These are phyloP conservation scores for Fusarium fujikuroi DNA, from an alignment of 2,329 filamentous ascomycete genomes.

Conservation along the genomic window DNA sequence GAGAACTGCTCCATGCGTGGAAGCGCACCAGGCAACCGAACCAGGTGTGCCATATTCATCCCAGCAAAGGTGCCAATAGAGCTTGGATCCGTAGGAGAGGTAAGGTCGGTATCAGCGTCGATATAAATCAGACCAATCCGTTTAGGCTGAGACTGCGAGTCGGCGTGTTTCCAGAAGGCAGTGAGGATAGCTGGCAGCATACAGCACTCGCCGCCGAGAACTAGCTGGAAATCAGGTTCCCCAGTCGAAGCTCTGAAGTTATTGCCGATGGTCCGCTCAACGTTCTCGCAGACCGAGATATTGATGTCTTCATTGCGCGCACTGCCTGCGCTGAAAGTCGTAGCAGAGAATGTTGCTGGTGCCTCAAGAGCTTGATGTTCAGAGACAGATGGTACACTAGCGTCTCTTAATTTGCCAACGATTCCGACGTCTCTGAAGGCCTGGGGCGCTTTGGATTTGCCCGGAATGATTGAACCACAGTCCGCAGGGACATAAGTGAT, in stretches of 20 bases:
- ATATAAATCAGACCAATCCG: slow-evolving; percentile 39
- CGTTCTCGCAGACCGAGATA: slow-evolving; percentile 24
- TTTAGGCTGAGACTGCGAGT: background rate
- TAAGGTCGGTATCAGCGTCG: slow-evolving; percentile 37
- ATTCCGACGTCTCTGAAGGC: slow-evolving; percentile 31
- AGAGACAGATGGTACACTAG: background rate
- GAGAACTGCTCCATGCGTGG: slow-evolving; percentile 31
- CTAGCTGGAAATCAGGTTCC: slow-evolving; percentile 19
- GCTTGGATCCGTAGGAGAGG: slow-evolving; percentile 26
- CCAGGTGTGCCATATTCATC: slow-evolving; percentile 38
- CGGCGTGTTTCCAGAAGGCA: slow-evolving; percentile 20
- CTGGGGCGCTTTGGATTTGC: slow-evolving; percentile 38
- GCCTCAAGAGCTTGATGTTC: slow-evolving; percentile 22
- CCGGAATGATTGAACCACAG: slow-evolving; percentile 38
- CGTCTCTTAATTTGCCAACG: background rate
- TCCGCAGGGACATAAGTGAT: slow-evolving; percentile 38
- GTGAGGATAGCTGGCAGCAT: slow-evolving; percentile 33
- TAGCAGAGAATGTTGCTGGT: slow-evolving; percentile 11
- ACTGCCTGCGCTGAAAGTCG: slow-evolving; percentile 9
- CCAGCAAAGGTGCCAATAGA: slow-evolving; percentile 36
- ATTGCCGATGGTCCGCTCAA: background rate
- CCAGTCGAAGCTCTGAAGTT: background rate
- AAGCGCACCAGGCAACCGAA: slow-evolving; percentile 14
- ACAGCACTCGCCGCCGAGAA: slow-evolving; percentile 35
- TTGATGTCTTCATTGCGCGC: slow-evolving; percentile 31